Evolutionary conservation across 441 rosid genomes (phyloP), one percentile per base, ranked within the genome.

Genomic region (Cnidoscolus chayamansa): DNA sequence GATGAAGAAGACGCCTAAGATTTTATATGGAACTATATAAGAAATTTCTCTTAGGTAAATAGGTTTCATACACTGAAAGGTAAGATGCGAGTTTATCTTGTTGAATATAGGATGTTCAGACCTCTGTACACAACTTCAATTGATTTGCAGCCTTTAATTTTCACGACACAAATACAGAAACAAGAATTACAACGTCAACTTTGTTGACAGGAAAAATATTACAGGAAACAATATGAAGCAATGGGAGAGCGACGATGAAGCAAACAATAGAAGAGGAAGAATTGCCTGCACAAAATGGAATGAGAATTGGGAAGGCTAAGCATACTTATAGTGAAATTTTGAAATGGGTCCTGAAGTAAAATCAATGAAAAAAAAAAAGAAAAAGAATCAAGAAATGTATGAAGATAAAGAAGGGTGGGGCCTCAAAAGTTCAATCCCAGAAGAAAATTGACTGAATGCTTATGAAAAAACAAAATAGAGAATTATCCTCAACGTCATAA

Each of bases 351-450:
- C 61, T 15, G 4, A 12, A 17, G 20, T 25, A 25, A 25, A 25
- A 25, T 25, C 25, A 25, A 25, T 25, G 2, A 0, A 2, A 10
- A 53, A 55, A 57, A 70, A 25, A 70, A 32, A 67, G 76, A 68
- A 30, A 63, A 50, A 30, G 79, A 73, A 80, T 72, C 32, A 58
- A 58, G 65, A 10, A 63, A 79, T 45, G 32, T 48, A 8, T 35
- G 57, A 10, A 0, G 63, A 55, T 25, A 19, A 56, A 60, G 0
- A 48, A 0, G 62, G 25, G 16, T 1, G 76, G 72, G 25, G 25
- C 25, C 25, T 25, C 25, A 25, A 25, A 7, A 10, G n/a, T 8
- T 65, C 43, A 16, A 65, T 12, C 6, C 2, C 12, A 49, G 25
- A 53, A 50, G 37, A 25, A 35, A 35, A 35, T 35, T 40, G 4